These are phyloP conservation scores for Arthrocladium fulminans DNA, from an alignment of 2,329 filamentous ascomycete species.

Conservation along the genomic window DNA sequence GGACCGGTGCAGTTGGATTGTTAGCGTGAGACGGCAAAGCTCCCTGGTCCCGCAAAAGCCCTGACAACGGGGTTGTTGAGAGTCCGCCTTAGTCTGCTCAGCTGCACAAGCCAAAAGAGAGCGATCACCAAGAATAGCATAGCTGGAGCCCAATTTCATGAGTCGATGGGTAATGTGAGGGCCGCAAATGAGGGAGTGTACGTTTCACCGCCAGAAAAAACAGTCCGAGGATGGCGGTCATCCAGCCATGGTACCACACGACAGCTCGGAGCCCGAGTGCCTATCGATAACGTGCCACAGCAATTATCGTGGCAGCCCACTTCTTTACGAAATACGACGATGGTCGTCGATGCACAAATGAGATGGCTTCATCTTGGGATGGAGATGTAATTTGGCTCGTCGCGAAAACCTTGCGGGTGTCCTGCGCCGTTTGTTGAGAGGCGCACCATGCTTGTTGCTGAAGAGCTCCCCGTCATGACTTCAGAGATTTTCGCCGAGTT, in stretches of 20 bases:
- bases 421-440: conserved; percentile 3
- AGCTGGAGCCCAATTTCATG: conserved; percentile 18
- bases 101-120: conserved; percentile 11
- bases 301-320: background rate
- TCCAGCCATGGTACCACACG: conserved; percentile 2
- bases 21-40: conserved; percentile 3
- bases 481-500: too few species aligned
- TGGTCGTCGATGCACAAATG: background rate
- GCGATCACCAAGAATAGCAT: conserved; percentile 18
- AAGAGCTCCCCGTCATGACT: too few species aligned
- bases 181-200: background rate
- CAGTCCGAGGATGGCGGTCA: background rate
- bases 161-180: background rate
- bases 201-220: conserved; percentile 8
- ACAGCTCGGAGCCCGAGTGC: conserved; percentile 8
- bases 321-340: conserved; percentile 5
- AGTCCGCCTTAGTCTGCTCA: conserved; percentile 13
- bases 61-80: conserved; percentile 14
- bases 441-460: background rate
- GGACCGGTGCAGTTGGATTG: conserved; percentile 10
- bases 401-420: conserved; percentile 5
- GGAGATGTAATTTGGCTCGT: conserved; percentile 4
- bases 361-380: background rate
- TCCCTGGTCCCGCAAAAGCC: background rate
- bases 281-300: conserved; percentile 6